These are phyloP conservation scores for Hygrophorus russula DNA, from an alignment of 768 basidiomycete genomes.

Conservation along the genomic window DNA sequence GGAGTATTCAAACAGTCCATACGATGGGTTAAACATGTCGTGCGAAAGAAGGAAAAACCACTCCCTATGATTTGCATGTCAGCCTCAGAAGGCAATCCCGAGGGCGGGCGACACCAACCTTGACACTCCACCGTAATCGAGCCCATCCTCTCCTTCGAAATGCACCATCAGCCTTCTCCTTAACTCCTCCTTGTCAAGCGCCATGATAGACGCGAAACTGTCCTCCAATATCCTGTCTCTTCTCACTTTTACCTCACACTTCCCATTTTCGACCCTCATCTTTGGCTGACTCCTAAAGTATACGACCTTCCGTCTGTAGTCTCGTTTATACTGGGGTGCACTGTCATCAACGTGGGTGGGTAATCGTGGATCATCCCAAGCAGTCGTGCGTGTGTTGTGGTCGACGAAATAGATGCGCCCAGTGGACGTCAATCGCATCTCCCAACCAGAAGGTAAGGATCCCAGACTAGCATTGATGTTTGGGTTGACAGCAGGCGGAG, in stretches of 20 bases:
- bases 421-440: slow-evolving; percentile 85
- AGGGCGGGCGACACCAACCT: slow-evolving; percentile 28
- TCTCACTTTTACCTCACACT: slow-evolving; percentile 80
- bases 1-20: slow-evolving; percentile 76
- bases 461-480: slow-evolving; percentile 56
- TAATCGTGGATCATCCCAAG: slow-evolving; percentile 88
- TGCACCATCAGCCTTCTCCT: slow-evolving; percentile 62
- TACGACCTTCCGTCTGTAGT: slow-evolving; percentile 84
- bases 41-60: slow-evolving; percentile 83
- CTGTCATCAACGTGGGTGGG: slow-evolving; percentile 76
- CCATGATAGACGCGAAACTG: slow-evolving; percentile 79
- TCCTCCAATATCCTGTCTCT: slow-evolving; percentile 79
- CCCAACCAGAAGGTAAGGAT: slow-evolving; percentile 85
- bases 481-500: slow-evolving; percentile 35
- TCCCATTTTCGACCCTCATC: slow-evolving; percentile 65
- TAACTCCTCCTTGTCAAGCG: slow-evolving; percentile 56
- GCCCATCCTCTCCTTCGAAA: slow-evolving; percentile 71
- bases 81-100: slow-evolving; percentile 6
- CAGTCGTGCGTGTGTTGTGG: slow-evolving; percentile 81
- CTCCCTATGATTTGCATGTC: slow-evolving; percentile 34
- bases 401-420: slow-evolving; percentile 87
- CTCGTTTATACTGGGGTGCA: slow-evolving; percentile 92
- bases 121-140: slow-evolving; percentile 71
- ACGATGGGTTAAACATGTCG: slow-evolving; percentile 74
- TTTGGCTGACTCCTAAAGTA: slow-evolving; percentile 90